Evolutionary conservation across 2,329 filamentous ascomycete species (phyloP).

Genomic region (Clarireedia homoeocarpa): DNA sequence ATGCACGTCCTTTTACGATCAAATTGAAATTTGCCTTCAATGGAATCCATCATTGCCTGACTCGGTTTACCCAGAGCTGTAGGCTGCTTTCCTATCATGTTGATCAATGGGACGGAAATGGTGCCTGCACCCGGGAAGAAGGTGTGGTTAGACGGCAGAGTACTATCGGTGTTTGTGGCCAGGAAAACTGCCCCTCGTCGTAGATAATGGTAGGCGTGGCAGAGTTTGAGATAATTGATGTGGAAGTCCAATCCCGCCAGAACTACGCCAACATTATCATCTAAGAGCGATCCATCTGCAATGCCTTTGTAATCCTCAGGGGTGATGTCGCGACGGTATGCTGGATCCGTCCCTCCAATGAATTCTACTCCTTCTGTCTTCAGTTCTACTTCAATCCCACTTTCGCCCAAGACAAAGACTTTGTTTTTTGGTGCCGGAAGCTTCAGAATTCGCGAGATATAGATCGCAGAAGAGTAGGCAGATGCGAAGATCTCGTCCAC

Average conservation of each 20-base stretch:
- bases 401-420: slow-evolving; percentile 88
- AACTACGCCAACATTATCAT: slow-evolving; percentile 84
- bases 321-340: slow-evolving; percentile 67
- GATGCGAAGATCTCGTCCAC: slow-evolving; percentile 90
- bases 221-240: slow-evolving; percentile 88
- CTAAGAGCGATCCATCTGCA: slow-evolving; percentile 66
- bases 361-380: slow-evolving; percentile 69
- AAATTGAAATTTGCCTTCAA: slow-evolving; percentile 91
- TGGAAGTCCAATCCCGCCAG: slow-evolving; percentile 90
- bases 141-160: slow-evolving; percentile 70
- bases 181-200: slow-evolving; percentile 76
- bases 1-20: slow-evolving; percentile 83
- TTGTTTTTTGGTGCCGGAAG: slow-evolving; percentile 76
- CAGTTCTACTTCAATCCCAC: slow-evolving; percentile 85
- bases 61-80: slow-evolving; percentile 86
- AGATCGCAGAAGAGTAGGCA: slow-evolving; percentile 89
- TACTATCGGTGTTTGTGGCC: slow-evolving; percentile 89
- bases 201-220: slow-evolving; percentile 80
- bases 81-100: slow-evolving; percentile 63
- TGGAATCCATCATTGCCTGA: slow-evolving; percentile 98
- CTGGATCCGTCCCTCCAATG: slow-evolving; percentile 79
- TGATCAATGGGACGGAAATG: slow-evolving; percentile 67
- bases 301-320: slow-evolving; percentile 74
- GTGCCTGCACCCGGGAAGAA: slow-evolving; percentile 91
- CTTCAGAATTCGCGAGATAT: slow-evolving; percentile 87